phyloP scores from a whole-genome alignment of 371 early-diverging fungal species.

The Nematocida sp. region DNA sequence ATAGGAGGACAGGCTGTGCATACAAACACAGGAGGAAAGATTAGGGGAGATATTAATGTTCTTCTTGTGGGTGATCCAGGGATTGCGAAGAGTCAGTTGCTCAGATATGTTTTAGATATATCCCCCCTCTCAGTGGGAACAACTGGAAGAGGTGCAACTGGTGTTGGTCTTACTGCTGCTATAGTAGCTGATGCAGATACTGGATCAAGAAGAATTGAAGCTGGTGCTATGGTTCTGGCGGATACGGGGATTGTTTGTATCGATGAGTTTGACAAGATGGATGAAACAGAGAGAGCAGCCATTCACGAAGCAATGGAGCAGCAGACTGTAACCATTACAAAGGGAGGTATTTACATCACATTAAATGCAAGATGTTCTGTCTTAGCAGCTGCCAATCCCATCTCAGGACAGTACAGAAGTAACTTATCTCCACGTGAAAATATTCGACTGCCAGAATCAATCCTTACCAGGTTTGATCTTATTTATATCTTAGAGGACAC shows the following conservation, averaged over 20 bases:
- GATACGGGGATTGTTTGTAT: conserved; percentile 97
- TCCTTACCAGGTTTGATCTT: conserved; percentile 73
- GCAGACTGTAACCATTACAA: conserved; percentile 91
- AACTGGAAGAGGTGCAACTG: conserved; percentile 90
- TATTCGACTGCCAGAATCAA: conserved; percentile 70
- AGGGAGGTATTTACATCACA: conserved; percentile 94
- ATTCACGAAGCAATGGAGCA: conserved; percentile 99
- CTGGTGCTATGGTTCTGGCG: conserved; percentile 98
- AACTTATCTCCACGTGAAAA: conserved; percentile 67
- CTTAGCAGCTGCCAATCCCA: conserved; percentile 97
- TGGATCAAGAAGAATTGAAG: conserved; percentile 77
- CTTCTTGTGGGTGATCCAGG: conserved; percentile 91
- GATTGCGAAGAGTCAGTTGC: conserved; percentile 88
- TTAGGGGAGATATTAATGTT: conserved; percentile 78
- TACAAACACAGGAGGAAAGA: conserved; percentile 8
- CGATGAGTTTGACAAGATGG: conserved; percentile 99
- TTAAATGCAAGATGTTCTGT: conserved; percentile 95
- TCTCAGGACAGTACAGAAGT: conserved; percentile 75
- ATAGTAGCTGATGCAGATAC: conserved; percentile 82
- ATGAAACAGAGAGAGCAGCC: conserved; percentile 90
- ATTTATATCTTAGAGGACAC: conserved; percentile 91
- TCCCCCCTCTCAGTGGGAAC: conserved; percentile 86
- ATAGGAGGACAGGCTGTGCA: conserved; percentile 78
- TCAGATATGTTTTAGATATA: conserved; percentile 80
- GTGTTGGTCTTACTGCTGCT: conserved; percentile 91